Conservation (phyloP, 2,329 filamentous ascomycete genomes). For the Aureobasidium sp. region DNA sequence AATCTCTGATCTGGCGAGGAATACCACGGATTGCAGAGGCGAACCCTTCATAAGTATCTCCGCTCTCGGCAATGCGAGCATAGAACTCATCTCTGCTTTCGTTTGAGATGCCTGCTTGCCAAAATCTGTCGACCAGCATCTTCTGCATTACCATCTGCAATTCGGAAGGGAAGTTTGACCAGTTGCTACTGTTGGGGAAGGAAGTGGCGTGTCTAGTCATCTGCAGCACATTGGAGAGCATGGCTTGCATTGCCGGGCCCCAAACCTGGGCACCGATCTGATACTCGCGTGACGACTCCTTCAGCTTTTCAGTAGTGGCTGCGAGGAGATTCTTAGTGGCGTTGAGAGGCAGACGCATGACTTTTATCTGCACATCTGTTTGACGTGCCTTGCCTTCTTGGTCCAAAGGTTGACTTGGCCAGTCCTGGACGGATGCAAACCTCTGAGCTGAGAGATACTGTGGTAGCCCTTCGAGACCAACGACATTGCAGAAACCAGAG, state of each 20-base stretch:
- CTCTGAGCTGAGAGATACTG: constrained; percentile 67
- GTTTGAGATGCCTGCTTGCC: constrained; percentile 94
- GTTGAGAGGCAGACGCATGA: constrained; percentile 68
- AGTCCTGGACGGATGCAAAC: constrained; percentile 72
- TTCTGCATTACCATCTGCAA: constrained; percentile 70
- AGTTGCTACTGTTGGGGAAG: constrained; percentile 80
- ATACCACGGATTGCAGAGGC: constrained; percentile 88
- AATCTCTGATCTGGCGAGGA: constrained; percentile 82
- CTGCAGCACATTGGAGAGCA: constrained; percentile 83
- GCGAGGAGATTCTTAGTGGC: constrained; percentile 88
- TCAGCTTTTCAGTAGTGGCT: constrained; percentile 83
- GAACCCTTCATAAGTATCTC: constrained; percentile 82
- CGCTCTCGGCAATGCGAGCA: constrained; percentile 80
- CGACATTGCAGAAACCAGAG: constrained; percentile 67
- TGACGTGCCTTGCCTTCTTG: constrained; percentile 73
- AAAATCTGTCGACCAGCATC: constrained; percentile 90
- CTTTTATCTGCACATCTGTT: constrained; percentile 66
- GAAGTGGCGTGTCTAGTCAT: constrained; percentile 85
- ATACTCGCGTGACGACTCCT: constrained; percentile 65
- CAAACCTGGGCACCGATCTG: constrained; percentile 74
- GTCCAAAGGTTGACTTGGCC: constrained; percentile 72
- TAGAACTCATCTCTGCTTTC: constrained; percentile 98
- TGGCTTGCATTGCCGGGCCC: constrained; percentile 71
- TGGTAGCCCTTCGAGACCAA: constrained; percentile 74
- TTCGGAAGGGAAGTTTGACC: constrained; percentile 67